Evolutionary conservation across 2,329 filamentous ascomycete genomes (phyloP).

Genomic region (Curvularia sp.): DNA sequence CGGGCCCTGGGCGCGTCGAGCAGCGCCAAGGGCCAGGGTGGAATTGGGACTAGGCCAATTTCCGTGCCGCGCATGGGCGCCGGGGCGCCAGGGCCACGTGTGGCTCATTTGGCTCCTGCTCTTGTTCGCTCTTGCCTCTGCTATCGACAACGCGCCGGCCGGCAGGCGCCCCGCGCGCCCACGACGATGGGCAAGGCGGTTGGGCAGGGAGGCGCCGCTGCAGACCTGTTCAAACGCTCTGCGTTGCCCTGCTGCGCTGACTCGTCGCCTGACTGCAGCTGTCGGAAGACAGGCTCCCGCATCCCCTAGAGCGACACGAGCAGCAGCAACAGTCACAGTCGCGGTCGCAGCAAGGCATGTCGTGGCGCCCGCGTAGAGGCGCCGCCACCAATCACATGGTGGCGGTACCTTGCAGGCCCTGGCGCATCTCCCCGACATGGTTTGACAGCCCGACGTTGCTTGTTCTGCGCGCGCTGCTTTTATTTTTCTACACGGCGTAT

Average conservation of each 20-base stretch:
- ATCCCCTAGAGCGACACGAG: conserved; percentile 14
- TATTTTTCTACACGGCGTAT: not conserved
- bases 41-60: conserved; percentile 34
- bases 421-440: conserved; percentile 11
- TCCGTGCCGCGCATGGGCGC: conserved; percentile 32
- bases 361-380: conserved; percentile 10
- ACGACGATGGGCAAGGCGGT: not conserved
- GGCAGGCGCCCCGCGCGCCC: no score
- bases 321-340: conserved; percentile 21
- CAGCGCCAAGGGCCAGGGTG: conserved; percentile 23
- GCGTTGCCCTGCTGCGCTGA: no score
- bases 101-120: no score
- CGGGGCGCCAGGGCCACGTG: not conserved
- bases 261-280: not conserved
- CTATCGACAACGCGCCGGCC: no score
- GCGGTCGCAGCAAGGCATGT: conserved; percentile 18
- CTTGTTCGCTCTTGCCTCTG: no score
- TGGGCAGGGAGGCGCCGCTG: not conserved
- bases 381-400: conserved; percentile 24
- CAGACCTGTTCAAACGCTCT: not conserved
- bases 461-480: conserved; percentile 1
- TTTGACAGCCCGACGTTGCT: conserved; percentile 8
- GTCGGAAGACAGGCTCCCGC: not conserved
- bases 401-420: conserved; percentile 25
- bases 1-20: conserved; percentile 22